A percentile compares a stretch with the other conserved stretches of the same genome.
Conservation (phyloP, 495 filamentous ascomycete genomes). For the Hyaloscypha finlandica region DNA sequence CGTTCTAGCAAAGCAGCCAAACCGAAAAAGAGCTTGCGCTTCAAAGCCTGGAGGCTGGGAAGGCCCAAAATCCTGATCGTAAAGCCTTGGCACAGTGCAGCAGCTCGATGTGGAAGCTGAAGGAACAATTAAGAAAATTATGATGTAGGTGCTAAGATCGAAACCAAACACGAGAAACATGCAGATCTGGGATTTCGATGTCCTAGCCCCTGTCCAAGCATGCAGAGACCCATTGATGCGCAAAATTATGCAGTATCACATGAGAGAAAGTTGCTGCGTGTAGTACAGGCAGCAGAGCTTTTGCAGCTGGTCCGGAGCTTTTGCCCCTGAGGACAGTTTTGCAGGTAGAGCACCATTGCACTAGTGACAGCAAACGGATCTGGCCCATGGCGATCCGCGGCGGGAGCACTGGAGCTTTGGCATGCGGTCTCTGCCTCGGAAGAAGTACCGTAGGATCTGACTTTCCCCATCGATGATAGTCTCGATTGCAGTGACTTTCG, state of each 20-base stretch:
- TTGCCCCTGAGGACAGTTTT: conserved; percentile 8
- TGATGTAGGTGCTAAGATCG: background rate
- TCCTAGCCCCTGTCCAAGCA: background rate
- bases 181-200: background rate
- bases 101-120: background rate
- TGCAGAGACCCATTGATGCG: background rate
- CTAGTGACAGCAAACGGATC: background rate
- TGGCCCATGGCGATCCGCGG: background rate
- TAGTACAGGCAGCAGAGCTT: background rate
- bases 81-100: background rate
- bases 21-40: background rate
- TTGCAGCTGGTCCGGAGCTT: conserved; percentile 11
- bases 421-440: background rate
- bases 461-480: background rate
- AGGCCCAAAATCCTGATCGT: background rate
- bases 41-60: background rate
- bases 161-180: background rate
- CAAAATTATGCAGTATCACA: background rate
- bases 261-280: background rate
- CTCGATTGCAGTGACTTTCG: background rate
- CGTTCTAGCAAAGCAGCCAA: background rate
- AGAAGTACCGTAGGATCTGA: background rate
- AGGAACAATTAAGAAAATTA: background rate
- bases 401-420: background rate
- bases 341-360: background rate